These are phyloP conservation scores for Penicillium turbatum DNA, from an alignment of 495 filamentous ascomycete species.

Conservation along the genomic window DNA sequence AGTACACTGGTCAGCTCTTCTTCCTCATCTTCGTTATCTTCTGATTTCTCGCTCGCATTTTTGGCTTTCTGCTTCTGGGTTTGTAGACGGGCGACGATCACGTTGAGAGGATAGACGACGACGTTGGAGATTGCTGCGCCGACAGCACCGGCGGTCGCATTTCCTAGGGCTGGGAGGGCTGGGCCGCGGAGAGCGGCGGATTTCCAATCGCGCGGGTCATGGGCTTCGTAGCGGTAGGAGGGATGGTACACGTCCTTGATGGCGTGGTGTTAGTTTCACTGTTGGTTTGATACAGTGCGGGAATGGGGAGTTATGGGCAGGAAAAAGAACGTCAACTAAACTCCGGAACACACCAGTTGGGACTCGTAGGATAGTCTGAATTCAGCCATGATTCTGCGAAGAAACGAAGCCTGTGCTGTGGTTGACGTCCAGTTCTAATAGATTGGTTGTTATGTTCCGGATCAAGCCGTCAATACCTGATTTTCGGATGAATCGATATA, in stretches of 20 bases:
- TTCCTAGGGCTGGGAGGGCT: constrained; percentile 78
- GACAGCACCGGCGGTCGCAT: constrained; percentile 75
- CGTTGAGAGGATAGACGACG: constrained; percentile 74
- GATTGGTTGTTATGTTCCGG: background rate
- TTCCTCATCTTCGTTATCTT: constrained; percentile 32
- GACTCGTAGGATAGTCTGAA: constrained; percentile 33
- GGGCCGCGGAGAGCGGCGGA: constrained; percentile 39
- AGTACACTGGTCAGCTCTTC: constrained; percentile 49
- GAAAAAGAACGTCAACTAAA: background rate
- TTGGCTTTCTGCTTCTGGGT: constrained; percentile 59
- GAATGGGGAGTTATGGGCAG: background rate
- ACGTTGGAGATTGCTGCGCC: constrained; percentile 79
- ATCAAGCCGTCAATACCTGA: background rate
- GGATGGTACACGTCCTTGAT: constrained; percentile 47
- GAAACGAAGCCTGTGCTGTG: background rate
- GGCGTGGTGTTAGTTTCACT: constrained; percentile 2
- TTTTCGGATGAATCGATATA: background rate
- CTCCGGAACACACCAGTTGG: constrained; percentile 22
- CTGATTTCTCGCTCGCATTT: constrained; percentile 17
- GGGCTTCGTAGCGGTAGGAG: constrained; percentile 44
- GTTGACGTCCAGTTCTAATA: background rate
- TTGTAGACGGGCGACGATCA: constrained; percentile 82
- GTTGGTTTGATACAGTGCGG: background rate
- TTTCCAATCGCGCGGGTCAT: constrained; percentile 33
- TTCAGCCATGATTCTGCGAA: constrained; percentile 23